Percentiles rank a stretch among this genome's conserved stretches.
Evolutionary conservation across 805 yeast species (phyloP).

Genomic region (Cyberlindnera maritima): DNA sequence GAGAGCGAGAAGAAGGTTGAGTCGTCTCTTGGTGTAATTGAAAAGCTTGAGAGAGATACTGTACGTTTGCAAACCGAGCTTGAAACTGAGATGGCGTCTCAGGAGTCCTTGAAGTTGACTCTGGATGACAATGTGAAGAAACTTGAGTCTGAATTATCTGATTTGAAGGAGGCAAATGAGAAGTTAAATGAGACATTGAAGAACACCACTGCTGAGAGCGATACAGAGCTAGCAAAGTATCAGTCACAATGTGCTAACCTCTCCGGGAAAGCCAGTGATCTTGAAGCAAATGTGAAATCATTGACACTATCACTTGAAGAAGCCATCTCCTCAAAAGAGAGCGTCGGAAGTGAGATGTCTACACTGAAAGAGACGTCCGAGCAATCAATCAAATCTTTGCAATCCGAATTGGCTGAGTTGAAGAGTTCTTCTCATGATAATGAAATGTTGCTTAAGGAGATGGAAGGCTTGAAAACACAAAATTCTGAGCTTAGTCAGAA

Average conservation of each 20-base stretch:
- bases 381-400: neutral
- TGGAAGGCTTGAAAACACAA: neutral
- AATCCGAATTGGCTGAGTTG: neutral
- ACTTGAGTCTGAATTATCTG: neutral
- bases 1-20: conserved; percentile 2
- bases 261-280: neutral
- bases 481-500: neutral
- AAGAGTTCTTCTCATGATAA: neutral
- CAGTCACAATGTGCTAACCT: neutral
- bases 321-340: neutral
- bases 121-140: neutral
- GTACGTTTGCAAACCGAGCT: neutral
- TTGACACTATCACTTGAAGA: neutral
- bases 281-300: neutral
- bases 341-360: neutral
- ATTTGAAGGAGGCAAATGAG: conserved; percentile 12
- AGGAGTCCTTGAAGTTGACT: neutral
- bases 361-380: neutral
- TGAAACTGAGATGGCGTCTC: neutral
- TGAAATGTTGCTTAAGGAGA: neutral
- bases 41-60: conserved; percentile 6
- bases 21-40: neutral
- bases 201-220: neutral
- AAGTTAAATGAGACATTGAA: conserved; percentile 1
- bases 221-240: neutral